These are phyloP conservation scores for Microbotryomycetes sp. DNA, from an alignment of 1,284 basidiomycete genomes.

Conservation along the genomic window DNA sequence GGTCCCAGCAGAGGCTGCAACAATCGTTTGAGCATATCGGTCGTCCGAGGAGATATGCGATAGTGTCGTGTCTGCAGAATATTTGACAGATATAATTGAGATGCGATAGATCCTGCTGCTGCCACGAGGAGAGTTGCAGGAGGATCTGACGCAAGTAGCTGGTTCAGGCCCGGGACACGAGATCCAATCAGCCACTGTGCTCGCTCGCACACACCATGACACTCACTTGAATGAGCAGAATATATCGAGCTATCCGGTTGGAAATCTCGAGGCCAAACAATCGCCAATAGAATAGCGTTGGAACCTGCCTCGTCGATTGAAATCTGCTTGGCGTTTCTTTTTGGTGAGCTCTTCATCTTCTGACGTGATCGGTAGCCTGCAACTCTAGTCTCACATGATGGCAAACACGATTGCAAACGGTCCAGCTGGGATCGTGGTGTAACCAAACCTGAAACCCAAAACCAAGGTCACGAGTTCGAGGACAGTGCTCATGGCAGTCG, in stretches of 20 bases:
- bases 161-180: slow-evolving; percentile 54
- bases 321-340: not conserved
- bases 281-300: slow-evolving; percentile 20
- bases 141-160: slow-evolving; percentile 62
- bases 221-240: slow-evolving; percentile 8
- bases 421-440: slow-evolving; percentile 68
- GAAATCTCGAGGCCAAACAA: slow-evolving; percentile 21
- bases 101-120: slow-evolving; percentile 59
- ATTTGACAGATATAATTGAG: slow-evolving; percentile 73
- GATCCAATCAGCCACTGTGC: not conserved
- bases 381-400: slow-evolving; percentile 62
- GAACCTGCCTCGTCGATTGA: slow-evolving; percentile 19
- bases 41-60: slow-evolving; percentile 57
- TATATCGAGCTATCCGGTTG: slow-evolving; percentile 17
- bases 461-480: slow-evolving; percentile 60
- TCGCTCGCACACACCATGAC: not conserved
- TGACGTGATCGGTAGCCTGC: not conserved
- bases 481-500: slow-evolving; percentile 58
- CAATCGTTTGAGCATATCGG: slow-evolving; percentile 51
- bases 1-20: slow-evolving; percentile 59
- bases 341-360: not conserved
- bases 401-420: slow-evolving; percentile 59
- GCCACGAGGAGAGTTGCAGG: slow-evolving; percentile 60
- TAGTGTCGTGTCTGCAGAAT: slow-evolving; percentile 64
- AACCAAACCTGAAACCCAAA: slow-evolving; percentile 55